Evolutionary conservation across 169 alveolate genomes (phyloP).

Genomic region (Plasmodium malariae): DNA sequence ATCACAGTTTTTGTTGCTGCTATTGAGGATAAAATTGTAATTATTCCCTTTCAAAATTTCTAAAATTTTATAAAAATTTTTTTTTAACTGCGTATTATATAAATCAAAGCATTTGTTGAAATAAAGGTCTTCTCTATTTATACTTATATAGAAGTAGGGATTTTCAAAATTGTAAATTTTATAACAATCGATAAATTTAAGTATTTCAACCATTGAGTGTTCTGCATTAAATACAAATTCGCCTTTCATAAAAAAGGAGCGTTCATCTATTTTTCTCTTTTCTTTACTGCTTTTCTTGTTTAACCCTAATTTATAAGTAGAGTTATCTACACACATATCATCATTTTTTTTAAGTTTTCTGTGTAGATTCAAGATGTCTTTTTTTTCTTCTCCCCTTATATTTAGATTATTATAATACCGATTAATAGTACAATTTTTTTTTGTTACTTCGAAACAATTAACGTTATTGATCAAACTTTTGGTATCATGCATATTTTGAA

Average conservation of each 20-base stretch:
- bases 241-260: not conserved
- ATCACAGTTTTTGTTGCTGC: not conserved
- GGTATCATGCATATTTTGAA: too few relatives aligned
- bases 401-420: not conserved
- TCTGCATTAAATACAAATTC: not conserved
- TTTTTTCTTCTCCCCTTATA: not conserved
- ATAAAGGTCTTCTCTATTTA: slow-evolving; percentile 72
- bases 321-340: not conserved
- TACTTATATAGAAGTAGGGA: slow-evolving; percentile 18
- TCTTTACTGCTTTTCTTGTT: not conserved
- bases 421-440: not conserved
- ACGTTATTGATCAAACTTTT: too few relatives aligned
- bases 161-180: slow-evolving; percentile 41
- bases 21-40: not conserved
- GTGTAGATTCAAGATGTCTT: not conserved
- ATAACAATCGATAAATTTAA: slow-evolving; percentile 29
- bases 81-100: slow-evolving; percentile 10
- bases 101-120: slow-evolving; percentile 48
- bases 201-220: not conserved
- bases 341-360: too few relatives aligned
- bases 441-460: not conserved
- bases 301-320: not conserved
- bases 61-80: slow-evolving; percentile 32
- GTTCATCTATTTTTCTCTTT: not conserved
- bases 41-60: slow-evolving; percentile 23